Base-by-base conservation (phyloP, 768 basidiomycete species). In the Mrakia gelida region DNA sequence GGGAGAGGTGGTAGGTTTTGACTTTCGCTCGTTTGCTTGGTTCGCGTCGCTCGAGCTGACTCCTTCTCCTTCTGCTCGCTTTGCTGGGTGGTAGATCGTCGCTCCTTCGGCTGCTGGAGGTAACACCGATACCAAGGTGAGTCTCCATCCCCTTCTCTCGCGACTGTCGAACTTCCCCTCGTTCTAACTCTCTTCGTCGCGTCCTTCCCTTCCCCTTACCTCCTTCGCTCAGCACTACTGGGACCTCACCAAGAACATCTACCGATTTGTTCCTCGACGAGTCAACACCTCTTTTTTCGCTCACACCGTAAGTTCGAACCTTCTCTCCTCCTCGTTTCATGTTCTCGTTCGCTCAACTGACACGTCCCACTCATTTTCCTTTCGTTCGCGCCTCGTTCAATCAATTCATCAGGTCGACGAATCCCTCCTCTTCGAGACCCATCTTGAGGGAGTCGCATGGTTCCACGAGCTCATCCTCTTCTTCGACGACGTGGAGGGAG, bases 381-480 rank as follows among this genome's bases (percentile, higher is more conserved):
- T 13, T 73, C 45, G 9, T 45, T 45, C 45, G 41, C 41, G 41
- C 15, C 15, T 45, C 11, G 15, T 45, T 15, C 11, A 10, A 11
- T n/a, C 16, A 3, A 0, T 54, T 26, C 8, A 38, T 32, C 65
- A 76, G 71, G 76, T 77, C 61, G 77, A 78, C 71, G 77, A 78
- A 54, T 18, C 30, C 8, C 54, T 71, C 26, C 49, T 78, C 59
- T 56, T 63, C 52, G 67, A 68, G 72, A 78, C 77, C 7, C 77
- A 78, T 56, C 63, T 78, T 49, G 77, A 78, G 61, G 71, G 71
- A n/a, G 41, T 78, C 38, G 73, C 52, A 9, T 78, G 77, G 77
- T 78, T 67, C 73, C 54, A 78, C 63, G 72, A 74, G 62, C 34
- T 68, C 30, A 49, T 74, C 26, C 68, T 73, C 30, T 63, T 70